Conservation (phyloP, 495 filamentous ascomycete species). For the Penicillium dipodomyicola region DNA sequence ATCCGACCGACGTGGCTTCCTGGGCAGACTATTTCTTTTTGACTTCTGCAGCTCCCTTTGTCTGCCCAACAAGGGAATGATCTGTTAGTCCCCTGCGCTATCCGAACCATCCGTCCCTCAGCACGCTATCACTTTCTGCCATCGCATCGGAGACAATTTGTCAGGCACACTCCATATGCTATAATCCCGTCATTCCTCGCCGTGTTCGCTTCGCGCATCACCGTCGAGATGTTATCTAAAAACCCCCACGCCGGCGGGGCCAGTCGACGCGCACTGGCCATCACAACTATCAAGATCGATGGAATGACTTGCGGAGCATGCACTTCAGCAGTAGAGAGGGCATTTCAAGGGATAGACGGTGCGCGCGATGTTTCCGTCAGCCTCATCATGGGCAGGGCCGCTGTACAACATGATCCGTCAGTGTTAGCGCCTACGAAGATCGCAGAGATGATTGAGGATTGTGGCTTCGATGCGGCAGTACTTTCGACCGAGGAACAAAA, state of each 20-base stretch:
- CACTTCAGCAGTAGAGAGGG: conserved; percentile 80
- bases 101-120: conserved; percentile 28
- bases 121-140: conserved; percentile 17
- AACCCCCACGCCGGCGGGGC: conserved; percentile 21
- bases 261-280: conserved; percentile 59
- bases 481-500: conserved; percentile 66
- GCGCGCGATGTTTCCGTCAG: conserved; percentile 83
- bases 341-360: conserved; percentile 77
- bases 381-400: conserved; percentile 87
- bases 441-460: conserved; percentile 84
- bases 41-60: conserved; percentile 6
- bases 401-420: conserved; percentile 81
- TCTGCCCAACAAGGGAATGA: conserved; percentile 25
- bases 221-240: conserved; percentile 21
- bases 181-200: conserved; percentile 21
- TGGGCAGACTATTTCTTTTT: background rate
- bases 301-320: conserved; percentile 97
- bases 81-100: conserved; percentile 22
- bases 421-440: conserved; percentile 70
- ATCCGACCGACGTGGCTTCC: conserved; percentile 18
- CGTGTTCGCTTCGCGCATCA: conserved; percentile 18
- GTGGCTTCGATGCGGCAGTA: conserved; percentile 93
- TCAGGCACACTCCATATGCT: conserved; percentile 27
- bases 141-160: conserved; percentile 8
- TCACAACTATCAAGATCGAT: conserved; percentile 83